Evolutionary conservation across 2,329 filamentous ascomycete species (phyloP), one percentile per base, ranked within the genome.

Genomic region (Nemania bipapillata): DNA sequence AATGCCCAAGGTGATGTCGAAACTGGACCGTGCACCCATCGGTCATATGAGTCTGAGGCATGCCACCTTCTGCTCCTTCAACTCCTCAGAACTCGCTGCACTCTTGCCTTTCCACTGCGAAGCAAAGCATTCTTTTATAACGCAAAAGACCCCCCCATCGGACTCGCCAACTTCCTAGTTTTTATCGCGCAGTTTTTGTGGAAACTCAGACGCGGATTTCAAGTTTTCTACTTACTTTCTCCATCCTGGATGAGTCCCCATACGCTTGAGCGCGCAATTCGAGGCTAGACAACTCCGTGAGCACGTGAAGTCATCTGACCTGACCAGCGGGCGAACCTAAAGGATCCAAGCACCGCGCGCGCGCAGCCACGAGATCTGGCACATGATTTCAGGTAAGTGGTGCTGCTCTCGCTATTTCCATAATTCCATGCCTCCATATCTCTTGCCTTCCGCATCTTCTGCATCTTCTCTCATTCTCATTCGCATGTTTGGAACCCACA

Each of bases 291-390:
- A 74, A n/a, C 67, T 71, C 72, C 68, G 72, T 74, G 71, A 76
- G 74, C 75, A 77, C 74, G 75, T 76, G 75, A 77, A 77, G 75
- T 77, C 75, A 77, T 75, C 75, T 76, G 75, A 77, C 75, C 75
- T 76, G 75, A 73, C 75, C 75, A 72, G 68, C 68, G 55, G 67
- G 30, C 64, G 64, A 68, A 68, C 68, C 73, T 70, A 73, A 72
- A 58, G 73, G 63, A 74, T 74, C 74, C 72, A 76, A 74, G 72
- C 72, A 76, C 65, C 53, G 62, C 63, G 68, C 70, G 73, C 72
- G 63, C 69, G 74, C 73, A 70, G 74, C 75, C 67, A 74, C 74
- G 73, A 76, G 72, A 74, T 73, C 70, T 65, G 69, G 74, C 75
- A 76, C 75, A 75, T 76, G 75, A 76, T 74, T 58, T 73, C 65